Evolutionary conservation across 108 stramenopile species (phyloP).

Genomic region (Fistulifera pelliculosa): DNA sequence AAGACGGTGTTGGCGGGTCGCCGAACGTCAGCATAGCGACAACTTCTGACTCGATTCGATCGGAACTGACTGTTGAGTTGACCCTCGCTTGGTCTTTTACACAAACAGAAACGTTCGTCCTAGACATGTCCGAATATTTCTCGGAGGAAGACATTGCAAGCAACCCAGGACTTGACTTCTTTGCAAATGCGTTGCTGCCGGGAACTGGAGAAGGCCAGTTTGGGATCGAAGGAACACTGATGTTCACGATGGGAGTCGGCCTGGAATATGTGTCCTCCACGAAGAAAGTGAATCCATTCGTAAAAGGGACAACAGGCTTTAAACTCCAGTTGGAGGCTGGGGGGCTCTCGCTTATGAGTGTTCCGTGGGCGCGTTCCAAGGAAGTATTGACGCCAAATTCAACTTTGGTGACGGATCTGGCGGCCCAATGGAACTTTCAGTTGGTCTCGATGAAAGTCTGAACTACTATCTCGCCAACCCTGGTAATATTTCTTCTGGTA

Average conservation of each 20-base stretch:
- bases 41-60: conserved; percentile 7
- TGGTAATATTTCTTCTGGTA: background rate
- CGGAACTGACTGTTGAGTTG: conserved; percentile 11
- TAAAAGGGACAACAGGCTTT: conserved; percentile 23
- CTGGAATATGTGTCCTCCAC: conserved; percentile 7
- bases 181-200: conserved; percentile 9
- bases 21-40: conserved; percentile 1
- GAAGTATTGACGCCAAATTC: conserved; percentile 7
- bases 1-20: conserved; percentile 23
- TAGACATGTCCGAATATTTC: conserved; percentile 17
- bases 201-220: conserved; percentile 8
- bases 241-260: conserved; percentile 19
- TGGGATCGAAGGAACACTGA: conserved; percentile 8
- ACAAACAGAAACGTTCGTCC: conserved; percentile 6
- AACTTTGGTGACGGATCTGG: conserved; percentile 4
- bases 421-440: conserved; percentile 5
- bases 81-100: background rate
- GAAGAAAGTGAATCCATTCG: conserved; percentile 12
- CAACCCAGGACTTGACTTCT: conserved; percentile 6
- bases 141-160: conserved; percentile 14
- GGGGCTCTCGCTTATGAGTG: conserved; percentile 10
- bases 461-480: conserved; percentile 24
- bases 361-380: conserved; percentile 18
- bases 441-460: conserved; percentile 15
- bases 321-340: conserved; percentile 10